Percentiles rank a stretch among this genome's conserved stretches.
Evolutionary conservation across 805 yeast species (phyloP).

Genomic region (Metschnikowia aberdeeniae): DNA sequence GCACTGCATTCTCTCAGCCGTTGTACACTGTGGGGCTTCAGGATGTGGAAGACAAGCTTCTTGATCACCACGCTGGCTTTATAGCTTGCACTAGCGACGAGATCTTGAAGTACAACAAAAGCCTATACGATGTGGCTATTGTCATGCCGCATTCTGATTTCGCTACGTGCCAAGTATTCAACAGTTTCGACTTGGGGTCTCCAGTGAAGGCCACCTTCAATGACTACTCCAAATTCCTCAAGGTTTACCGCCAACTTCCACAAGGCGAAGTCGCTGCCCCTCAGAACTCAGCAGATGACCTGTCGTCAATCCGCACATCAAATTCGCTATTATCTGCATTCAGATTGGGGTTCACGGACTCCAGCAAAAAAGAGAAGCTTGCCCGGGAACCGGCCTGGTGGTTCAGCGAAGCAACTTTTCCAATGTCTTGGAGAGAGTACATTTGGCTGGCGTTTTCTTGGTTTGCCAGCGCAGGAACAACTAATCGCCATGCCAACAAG

Average conservation of each 20-base stretch:
- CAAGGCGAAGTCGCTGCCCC: slow-evolving; percentile 6
- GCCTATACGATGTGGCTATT: slow-evolving; percentile 46
- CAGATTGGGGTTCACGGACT: slow-evolving; percentile 9
- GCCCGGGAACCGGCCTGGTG: slow-evolving; percentile 41
- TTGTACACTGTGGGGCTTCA: slow-evolving; percentile 61
- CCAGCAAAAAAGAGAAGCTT: slow-evolving; percentile 6
- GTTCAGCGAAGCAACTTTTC: slow-evolving; percentile 40
- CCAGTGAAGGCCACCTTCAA: slow-evolving; percentile 29
- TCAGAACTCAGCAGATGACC: slow-evolving; percentile 24
- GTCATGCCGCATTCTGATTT: slow-evolving; percentile 18
- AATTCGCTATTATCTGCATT: slow-evolving; percentile 20
- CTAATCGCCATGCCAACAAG: slow-evolving; percentile 16
- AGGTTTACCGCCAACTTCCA: slow-evolving; percentile 25
- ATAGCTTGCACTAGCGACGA: slow-evolving; percentile 67
- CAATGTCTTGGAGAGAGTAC: slow-evolving; percentile 52
- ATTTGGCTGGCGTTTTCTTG: slow-evolving; percentile 71
- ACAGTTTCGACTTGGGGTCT: slow-evolving; percentile 9
- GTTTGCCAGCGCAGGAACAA: slow-evolving; percentile 86
- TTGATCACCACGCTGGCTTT: slow-evolving; percentile 32
- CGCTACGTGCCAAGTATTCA: slow-evolving; percentile 9
- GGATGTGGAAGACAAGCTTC: slow-evolving; percentile 38
- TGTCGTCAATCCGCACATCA: slow-evolving; percentile 27
- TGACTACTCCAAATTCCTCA: slow-evolving; percentile 36
- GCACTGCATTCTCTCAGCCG: slow-evolving; percentile 37
- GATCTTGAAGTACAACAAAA: slow-evolving; percentile 50